phyloP scores from a whole-genome alignment of 768 basidiomycete genomes.

The Boletus rufocinnamomeus region DNA sequence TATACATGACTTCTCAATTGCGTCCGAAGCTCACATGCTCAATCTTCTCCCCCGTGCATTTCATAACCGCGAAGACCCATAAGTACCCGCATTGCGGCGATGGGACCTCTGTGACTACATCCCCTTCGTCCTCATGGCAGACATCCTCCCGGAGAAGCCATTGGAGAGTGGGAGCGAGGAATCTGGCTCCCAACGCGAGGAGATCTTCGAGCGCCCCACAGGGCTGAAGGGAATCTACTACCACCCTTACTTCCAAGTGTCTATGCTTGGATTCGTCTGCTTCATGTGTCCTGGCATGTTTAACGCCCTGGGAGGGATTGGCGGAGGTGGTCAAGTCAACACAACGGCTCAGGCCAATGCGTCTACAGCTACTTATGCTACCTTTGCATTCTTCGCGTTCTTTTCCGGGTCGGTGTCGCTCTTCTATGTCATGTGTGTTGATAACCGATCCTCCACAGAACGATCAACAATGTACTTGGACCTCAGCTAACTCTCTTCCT shows the following conservation, averaged over 20 bases:
- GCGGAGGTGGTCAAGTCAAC: slow-evolving; percentile 76
- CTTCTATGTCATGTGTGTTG: neutral
- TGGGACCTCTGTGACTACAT: neutral
- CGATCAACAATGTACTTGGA: slow-evolving; percentile 82
- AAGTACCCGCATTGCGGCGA: slow-evolving; percentile 13
- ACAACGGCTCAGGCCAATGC: slow-evolving; percentile 67
- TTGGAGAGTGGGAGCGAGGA: slow-evolving; percentile 32
- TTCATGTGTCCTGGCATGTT: slow-evolving; percentile 71
- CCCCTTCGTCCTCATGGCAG: slow-evolving; percentile 15
- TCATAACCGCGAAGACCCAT: slow-evolving; percentile 8
- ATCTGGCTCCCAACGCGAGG: slow-evolving; percentile 27
- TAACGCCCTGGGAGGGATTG: slow-evolving; percentile 78
- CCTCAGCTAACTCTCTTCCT: slow-evolving; percentile 69
- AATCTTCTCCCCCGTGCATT: neutral
- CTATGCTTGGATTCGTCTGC: slow-evolving; percentile 65
- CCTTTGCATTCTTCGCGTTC: slow-evolving; percentile 62
- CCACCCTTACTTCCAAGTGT: slow-evolving; percentile 47
- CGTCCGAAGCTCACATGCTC: slow-evolving; percentile 20
- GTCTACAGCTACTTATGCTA: slow-evolving; percentile 66
- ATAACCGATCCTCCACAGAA: slow-evolving; percentile 40
- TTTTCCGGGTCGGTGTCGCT: slow-evolving; percentile 60
- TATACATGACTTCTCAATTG: slow-evolving; percentile 7
- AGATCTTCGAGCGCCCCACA: slow-evolving; percentile 47
- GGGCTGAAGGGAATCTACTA: slow-evolving; percentile 60
- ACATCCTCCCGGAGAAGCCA: slow-evolving; percentile 21